Evolutionary conservation across 768 basidiomycete genomes (phyloP).

Genomic region (Mrakia frigida): DNA sequence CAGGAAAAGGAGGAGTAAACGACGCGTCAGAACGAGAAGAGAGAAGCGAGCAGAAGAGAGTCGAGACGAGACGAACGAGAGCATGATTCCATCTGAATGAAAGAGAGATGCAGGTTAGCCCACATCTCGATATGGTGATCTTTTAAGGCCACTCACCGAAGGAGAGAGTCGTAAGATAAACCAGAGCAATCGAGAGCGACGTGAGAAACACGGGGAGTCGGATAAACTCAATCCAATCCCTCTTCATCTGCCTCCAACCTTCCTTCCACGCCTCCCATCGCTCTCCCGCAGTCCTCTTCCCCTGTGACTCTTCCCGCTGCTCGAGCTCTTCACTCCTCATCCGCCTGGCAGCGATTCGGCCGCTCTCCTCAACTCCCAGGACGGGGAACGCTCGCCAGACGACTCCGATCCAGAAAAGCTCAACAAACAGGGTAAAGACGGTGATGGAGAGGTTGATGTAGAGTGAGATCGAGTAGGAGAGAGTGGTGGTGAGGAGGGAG

Average conservation of each 20-base stretch:
- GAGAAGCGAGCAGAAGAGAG: not conserved
- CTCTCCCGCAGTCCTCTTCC: not conserved
- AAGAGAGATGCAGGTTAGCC: not conserved
- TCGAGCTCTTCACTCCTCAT: conserved; percentile 34
- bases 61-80: conserved; percentile 40
- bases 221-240: conserved; percentile 47
- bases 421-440: conserved; percentile 46
- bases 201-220: conserved; percentile 46
- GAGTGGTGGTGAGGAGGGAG: conserved; percentile 48
- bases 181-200: conserved; percentile 48
- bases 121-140: not conserved
- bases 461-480: conserved; percentile 39
- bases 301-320: not conserved
- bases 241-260: conserved; percentile 4
- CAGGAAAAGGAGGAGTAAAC: not conserved
- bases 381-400: conserved; percentile 47
- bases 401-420: conserved; percentile 47
- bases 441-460: conserved; percentile 43
- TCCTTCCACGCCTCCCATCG: not conserved
- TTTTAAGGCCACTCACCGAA: conserved; percentile 42
- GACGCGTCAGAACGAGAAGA: not conserved
- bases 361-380: conserved; percentile 41
- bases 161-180: conserved; percentile 49
- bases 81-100: conserved; percentile 49
- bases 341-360: conserved; percentile 20